Base-by-base conservation (phyloP, 2,329 filamentous ascomycete genomes). In the Talaromyces verruculosus region DNA sequence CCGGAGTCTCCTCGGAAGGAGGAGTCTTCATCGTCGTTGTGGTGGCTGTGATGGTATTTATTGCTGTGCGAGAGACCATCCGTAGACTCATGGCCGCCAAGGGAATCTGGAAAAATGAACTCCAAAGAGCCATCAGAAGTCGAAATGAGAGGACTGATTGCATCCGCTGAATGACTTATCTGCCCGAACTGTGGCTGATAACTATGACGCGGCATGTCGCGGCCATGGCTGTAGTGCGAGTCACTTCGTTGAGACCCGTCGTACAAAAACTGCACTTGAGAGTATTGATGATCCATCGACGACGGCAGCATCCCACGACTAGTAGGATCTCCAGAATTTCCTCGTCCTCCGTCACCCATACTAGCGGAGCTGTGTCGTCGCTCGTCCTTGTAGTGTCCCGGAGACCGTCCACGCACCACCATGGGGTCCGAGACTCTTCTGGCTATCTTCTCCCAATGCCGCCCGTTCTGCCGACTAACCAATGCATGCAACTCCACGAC, bases 391-490 rank as follows among this genome's bases (percentile, higher is more conserved):
- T 93, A 93, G 72, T 93, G 92, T 1, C 91, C 91, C 0, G 91
- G 91, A 7, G 90, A 93, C 30, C 91, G 87, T 5, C 92, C 92
- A 25, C 92, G 89, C n/a, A 95, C 91, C 70, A 96, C 92, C 84
- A 95, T 91, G 74, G 90, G 91, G 67, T 89, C 88, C 5, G 91
- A 94, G 72, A 91, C 88, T 58, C 86, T 85, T 65, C 87, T 86
- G 3, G 91, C 91, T 61, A 95, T 83, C 73, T 90, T 89, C 72
- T 93, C 80, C 80, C 85, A 93, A 37, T 85, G 83, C 0, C 86
- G 84, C 19, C 80, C 76, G 70, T 74, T 66, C 65, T 78, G 70
- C 78, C 74, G 71, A 41, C 72, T 74, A 25, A 74, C 72, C 69
- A 93, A 88, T 7, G 86, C 91, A 77, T 88, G 92, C 0, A 96